Conservation (phyloP, 164 flowering plant species). For the Stephania cephalantha region DNA sequence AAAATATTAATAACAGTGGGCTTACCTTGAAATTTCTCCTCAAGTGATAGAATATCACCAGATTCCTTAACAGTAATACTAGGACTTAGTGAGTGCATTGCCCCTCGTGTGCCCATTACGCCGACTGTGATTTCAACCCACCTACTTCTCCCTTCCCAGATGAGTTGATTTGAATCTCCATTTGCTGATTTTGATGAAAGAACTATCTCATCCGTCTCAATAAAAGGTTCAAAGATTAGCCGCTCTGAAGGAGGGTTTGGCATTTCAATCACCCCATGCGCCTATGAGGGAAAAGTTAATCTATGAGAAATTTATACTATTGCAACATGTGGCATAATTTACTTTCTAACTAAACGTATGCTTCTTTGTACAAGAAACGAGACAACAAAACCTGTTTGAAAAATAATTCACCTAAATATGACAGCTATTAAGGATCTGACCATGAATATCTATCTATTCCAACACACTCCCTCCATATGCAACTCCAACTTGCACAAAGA, state of each 20-base stretch:
- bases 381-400: not conserved
- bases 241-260: constrained; percentile 76
- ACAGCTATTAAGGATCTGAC: too few relatives aligned
- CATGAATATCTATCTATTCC: too few relatives aligned
- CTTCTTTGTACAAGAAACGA: not conserved
- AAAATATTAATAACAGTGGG: not conserved
- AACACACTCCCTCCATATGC: too few relatives aligned
- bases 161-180: constrained; percentile 28
- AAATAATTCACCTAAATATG: too few relatives aligned
- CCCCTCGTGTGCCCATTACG: constrained; percentile 69
- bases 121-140: constrained; percentile 96
- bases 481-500: too few relatives aligned
- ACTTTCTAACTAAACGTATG: not conserved
- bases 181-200: constrained; percentile 46
- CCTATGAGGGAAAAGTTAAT: constrained; percentile 24
- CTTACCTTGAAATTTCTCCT: constrained; percentile 92
- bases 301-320: not conserved
- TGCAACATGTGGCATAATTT: not conserved
- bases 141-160: constrained; percentile 72
- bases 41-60: constrained; percentile 87
- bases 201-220: constrained; percentile 78
- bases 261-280: constrained; percentile 91
- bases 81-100: constrained; percentile 76
- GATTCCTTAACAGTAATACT: constrained; percentile 86
- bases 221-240: constrained; percentile 86